Evolutionary conservation across 352 stramenopile species (phyloP).

Genomic region (Globisporangium echinulatum): DNA sequence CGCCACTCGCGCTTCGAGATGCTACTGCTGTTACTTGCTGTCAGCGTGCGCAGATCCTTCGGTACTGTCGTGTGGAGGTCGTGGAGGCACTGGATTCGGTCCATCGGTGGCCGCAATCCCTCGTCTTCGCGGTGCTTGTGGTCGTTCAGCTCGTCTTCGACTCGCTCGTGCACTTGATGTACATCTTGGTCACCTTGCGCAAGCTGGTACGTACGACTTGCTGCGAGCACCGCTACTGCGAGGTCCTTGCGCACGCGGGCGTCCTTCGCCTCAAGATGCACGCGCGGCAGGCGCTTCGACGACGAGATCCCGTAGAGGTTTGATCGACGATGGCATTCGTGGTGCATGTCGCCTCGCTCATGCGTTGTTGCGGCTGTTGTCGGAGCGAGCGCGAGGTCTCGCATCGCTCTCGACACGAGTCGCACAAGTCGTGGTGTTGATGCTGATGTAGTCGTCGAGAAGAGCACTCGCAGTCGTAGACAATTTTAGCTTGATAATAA

Average conservation of each 20-base stretch:
- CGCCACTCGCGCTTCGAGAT: conserved; percentile 30
- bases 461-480: no score
- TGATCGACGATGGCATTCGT: conserved; percentile 27
- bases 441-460: no score
- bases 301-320: conserved; percentile 36
- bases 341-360: not conserved
- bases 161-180: conserved; percentile 9
- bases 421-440: no score
- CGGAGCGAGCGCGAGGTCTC: no score
- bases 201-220: not conserved
- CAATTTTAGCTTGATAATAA: no score
- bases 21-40: not conserved
- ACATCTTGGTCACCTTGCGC: conserved; percentile 12
- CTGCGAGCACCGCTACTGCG: conserved; percentile 17
- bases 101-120: conserved; percentile 36
- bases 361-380: not conserved
- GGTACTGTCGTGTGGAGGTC: conserved; percentile 48
- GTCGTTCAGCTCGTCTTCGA: conserved; percentile 47
- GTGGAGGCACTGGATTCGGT: conserved; percentile 33
- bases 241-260: conserved; percentile 41
- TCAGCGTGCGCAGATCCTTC: conserved; percentile 19
- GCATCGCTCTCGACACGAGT: no score
- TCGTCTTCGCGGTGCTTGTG: conserved; percentile 44
- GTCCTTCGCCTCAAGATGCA: conserved; percentile 27
- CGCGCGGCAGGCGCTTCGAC: conserved; percentile 24